Percentiles rank a stretch among this genome's conserved stretches.
These are phyloP conservation scores for Zygoascus bituminiphila DNA, from an alignment of 805 yeast genomes.

Conservation along the genomic window DNA sequence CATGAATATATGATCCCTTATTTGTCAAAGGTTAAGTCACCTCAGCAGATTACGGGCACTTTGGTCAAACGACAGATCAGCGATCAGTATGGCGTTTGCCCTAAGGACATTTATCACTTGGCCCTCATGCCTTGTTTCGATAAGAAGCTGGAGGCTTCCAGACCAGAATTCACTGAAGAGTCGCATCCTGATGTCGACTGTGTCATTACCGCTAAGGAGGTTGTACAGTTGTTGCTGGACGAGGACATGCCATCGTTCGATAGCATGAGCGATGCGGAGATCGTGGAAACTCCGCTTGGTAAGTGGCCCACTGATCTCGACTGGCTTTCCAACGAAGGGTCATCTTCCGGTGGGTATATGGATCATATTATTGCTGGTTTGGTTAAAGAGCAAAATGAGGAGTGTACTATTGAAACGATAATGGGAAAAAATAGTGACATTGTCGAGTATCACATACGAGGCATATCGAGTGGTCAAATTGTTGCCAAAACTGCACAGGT, in stretches of 20 bases:
- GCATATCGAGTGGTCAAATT: constrained; percentile 26
- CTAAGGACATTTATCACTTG: constrained; percentile 56
- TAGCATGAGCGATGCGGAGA: constrained; percentile 8
- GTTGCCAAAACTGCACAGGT: constrained; percentile 57
- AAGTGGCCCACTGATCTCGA: constrained; percentile 26
- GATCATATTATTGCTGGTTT: constrained; percentile 48
- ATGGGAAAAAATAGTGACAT: constrained; percentile 67
- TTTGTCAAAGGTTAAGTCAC: constrained; percentile 70
- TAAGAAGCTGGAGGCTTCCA: constrained; percentile 87
- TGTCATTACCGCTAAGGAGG: constrained; percentile 85
- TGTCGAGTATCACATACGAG: constrained; percentile 53
- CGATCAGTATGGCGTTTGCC: constrained; percentile 26
- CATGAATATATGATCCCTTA: constrained; percentile 74
- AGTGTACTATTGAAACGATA: constrained; percentile 38
- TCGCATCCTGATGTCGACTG: constrained; percentile 67
- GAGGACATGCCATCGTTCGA: constrained; percentile 28
- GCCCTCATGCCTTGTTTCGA: constrained; percentile 97
- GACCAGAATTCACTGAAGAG: constrained; percentile 49
- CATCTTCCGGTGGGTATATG: constrained; percentile 87
- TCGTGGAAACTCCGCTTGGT: background rate
- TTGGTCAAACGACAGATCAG: constrained; percentile 49
- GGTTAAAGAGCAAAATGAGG: constrained; percentile 10
- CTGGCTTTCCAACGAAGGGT: constrained; percentile 72
- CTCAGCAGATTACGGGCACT: constrained; percentile 88
- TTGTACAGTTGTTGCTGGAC: constrained; percentile 62